These are phyloP conservation scores for Ramicandelaber brevisporus DNA, from an alignment of 192 early-diverging fungal genomes.

Conservation along the genomic window DNA sequence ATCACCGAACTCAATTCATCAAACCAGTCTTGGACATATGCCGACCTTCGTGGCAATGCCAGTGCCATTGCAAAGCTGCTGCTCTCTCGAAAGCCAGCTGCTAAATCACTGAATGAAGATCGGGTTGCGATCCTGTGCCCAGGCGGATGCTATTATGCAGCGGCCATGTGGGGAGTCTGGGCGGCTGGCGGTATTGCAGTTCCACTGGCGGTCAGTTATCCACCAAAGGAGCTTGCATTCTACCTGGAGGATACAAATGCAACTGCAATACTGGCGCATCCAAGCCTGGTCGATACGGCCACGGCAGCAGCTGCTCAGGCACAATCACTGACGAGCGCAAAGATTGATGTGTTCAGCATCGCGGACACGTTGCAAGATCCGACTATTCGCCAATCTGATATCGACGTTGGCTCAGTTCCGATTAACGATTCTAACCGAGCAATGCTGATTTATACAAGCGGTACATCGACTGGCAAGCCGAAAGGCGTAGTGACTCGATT, in stretches of 20 bases:
- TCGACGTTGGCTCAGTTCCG: background rate
- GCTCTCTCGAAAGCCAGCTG: too few relatives aligned
- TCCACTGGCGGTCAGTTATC: slow-evolving; percentile 44
- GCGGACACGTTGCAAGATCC: background rate
- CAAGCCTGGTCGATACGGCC: slow-evolving; percentile 6
- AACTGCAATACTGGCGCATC: slow-evolving; percentile 28
- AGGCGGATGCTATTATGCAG: slow-evolving; percentile 37
- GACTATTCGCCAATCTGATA: background rate
- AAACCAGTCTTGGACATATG: too few relatives aligned
- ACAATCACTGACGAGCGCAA: too few relatives aligned
- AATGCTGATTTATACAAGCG: slow-evolving; percentile 56
- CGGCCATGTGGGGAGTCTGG: slow-evolving; percentile 49
- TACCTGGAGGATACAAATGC: slow-evolving; percentile 38
- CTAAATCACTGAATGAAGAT: slow-evolving; percentile 8
- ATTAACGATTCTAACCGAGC: slow-evolving; percentile 22
- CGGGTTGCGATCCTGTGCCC: slow-evolving; percentile 18
- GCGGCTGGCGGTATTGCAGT: slow-evolving; percentile 55
- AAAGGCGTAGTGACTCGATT: slow-evolving; percentile 71
- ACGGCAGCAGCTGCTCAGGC: slow-evolving; percentile 6
- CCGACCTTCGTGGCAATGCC: too few relatives aligned
- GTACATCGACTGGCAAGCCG: slow-evolving; percentile 37
- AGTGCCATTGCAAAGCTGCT: too few relatives aligned
- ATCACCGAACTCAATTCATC: too few relatives aligned
- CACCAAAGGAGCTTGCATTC: slow-evolving; percentile 47
- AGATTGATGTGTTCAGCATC: slow-evolving; percentile 2